Conservation (phyloP, 805 yeast species). For the Candida saitoana region DNA sequence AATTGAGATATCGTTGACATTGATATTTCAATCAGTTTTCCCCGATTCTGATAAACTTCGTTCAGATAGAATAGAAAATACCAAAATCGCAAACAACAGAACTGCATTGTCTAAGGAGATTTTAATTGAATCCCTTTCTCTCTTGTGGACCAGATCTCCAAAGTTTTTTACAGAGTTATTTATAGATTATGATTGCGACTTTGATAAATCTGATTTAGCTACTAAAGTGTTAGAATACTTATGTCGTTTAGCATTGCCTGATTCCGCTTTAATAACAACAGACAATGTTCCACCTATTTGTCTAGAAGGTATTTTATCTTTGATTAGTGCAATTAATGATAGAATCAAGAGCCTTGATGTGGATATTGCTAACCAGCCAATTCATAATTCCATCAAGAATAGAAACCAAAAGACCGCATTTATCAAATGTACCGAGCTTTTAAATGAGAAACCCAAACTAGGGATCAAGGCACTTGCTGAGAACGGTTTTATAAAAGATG, state of each 20-base stretch:
- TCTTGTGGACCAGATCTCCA: constrained; percentile 78
- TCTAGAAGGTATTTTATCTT: constrained; percentile 76
- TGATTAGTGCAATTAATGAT: constrained; percentile 59
- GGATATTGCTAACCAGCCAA: constrained; percentile 8
- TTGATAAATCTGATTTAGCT: constrained; percentile 77
- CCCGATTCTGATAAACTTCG: constrained; percentile 25
- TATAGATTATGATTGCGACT: constrained; percentile 85
- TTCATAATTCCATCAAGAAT: constrained; percentile 36
- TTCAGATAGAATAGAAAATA: constrained; percentile 17
- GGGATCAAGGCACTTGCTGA: constrained; percentile 68
- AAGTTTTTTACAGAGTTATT: constrained; percentile 71
- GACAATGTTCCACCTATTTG: constrained; percentile 91
- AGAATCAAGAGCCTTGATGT: constrained; percentile 32
- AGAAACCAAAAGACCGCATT: constrained; percentile 66
- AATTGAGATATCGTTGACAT: constrained; percentile 65
- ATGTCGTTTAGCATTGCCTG: constrained; percentile 78
- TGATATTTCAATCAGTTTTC: constrained; percentile 57
- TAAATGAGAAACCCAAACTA: constrained; percentile 73
- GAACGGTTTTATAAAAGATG: constrained; percentile 54
- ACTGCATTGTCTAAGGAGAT: constrained; percentile 64
- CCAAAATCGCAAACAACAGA: constrained; percentile 16
- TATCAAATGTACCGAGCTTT: constrained; percentile 65
- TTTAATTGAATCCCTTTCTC: constrained; percentile 77
- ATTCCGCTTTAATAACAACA: constrained; percentile 73
- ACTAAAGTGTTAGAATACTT: constrained; percentile 63